Conservation (phyloP, 2,329 filamentous ascomycete species). For the Pestalotiopsis sp. region DNA sequence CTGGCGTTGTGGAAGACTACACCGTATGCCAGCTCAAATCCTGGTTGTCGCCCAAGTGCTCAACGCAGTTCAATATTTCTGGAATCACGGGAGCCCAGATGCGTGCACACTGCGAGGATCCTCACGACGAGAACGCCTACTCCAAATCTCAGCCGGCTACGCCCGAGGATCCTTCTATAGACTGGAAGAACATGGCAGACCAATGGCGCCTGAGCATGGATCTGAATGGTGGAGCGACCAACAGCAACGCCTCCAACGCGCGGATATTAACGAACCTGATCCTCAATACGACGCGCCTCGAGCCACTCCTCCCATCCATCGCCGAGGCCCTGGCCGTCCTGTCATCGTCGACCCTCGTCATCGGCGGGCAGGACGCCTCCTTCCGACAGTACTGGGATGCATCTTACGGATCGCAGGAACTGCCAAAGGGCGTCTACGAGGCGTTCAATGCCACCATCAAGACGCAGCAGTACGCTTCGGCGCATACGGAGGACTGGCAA, state of each 20-base stretch:
- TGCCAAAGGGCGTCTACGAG: slow-evolving; percentile 50
- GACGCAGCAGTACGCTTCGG: slow-evolving; percentile 70
- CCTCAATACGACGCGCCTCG: slow-evolving; percentile 40
- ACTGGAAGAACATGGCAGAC: slow-evolving; percentile 57
- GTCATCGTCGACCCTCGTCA: slow-evolving; percentile 64
- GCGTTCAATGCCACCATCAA: slow-evolving; percentile 64
- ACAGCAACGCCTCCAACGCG: slow-evolving; percentile 58
- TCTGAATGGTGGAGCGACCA: slow-evolving; percentile 54
- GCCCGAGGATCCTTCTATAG: slow-evolving; percentile 32
- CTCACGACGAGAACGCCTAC: slow-evolving; percentile 55
- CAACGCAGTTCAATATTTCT: slow-evolving; percentile 59
- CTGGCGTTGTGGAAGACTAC: slow-evolving; percentile 44
- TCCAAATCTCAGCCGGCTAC: slow-evolving; percentile 37
- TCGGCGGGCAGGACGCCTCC: slow-evolving; percentile 57
- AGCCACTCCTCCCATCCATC: slow-evolving; percentile 61
- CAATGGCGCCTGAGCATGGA: slow-evolving; percentile 57
- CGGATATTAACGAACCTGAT: slow-evolving; percentile 59
- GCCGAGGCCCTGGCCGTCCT: slow-evolving; percentile 74
- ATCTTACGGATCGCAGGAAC: slow-evolving; percentile 35
- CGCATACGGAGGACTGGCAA: slow-evolving; percentile 61
- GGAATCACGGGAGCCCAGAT: slow-evolving; percentile 60
- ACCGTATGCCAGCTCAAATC: slow-evolving; percentile 69
- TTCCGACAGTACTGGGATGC: slow-evolving; percentile 57
- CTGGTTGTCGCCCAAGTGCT: slow-evolving; percentile 64
- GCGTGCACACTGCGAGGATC: slow-evolving; percentile 60